Percentiles rank a stretch among this genome's conserved stretches.
These are phyloP conservation scores for Ilyonectria destructans DNA, from an alignment of 2,329 filamentous ascomycete genomes.

Conservation along the genomic window DNA sequence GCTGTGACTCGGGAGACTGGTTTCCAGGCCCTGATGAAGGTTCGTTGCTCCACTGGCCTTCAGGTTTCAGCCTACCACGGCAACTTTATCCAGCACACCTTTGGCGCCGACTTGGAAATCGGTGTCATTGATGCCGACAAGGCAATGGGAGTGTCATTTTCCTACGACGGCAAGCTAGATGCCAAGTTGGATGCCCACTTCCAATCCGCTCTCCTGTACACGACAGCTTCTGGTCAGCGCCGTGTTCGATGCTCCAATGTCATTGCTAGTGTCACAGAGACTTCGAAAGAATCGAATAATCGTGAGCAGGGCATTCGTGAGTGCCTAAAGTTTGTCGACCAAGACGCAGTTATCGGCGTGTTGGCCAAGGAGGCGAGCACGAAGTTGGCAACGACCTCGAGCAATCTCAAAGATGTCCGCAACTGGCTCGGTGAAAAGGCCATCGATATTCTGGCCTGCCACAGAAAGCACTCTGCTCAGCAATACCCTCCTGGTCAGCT, in stretches of 20 bases:
- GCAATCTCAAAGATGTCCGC: slow-evolving; percentile 87
- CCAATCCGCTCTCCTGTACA: slow-evolving; percentile 95
- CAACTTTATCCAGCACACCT: slow-evolving; percentile 96
- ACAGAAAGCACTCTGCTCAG: slow-evolving; percentile 91
- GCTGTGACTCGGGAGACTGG: slow-evolving; percentile 91
- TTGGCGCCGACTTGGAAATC: slow-evolving; percentile 94
- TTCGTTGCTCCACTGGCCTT: slow-evolving; percentile 95
- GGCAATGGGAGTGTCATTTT: slow-evolving; percentile 91
- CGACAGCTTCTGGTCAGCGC: slow-evolving; percentile 89
- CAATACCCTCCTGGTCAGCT: slow-evolving; percentile 93
- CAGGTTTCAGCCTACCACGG: slow-evolving; percentile 96
- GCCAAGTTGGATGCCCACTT: slow-evolving; percentile 97
- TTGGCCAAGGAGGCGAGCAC: slow-evolving; percentile 94
- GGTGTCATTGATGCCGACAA: slow-evolving; percentile 95
- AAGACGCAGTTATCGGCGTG: slow-evolving; percentile 91
- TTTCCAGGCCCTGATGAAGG: slow-evolving; percentile 97
- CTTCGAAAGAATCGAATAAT: slow-evolving; percentile 58
- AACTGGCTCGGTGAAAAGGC: slow-evolving; percentile 89
- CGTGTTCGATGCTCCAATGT: slow-evolving; percentile 94
- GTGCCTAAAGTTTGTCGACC: slow-evolving; percentile 92
- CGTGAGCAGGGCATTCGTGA: slow-evolving; percentile 77
- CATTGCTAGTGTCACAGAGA: slow-evolving; percentile 91
- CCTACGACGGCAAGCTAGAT: slow-evolving; percentile 98
- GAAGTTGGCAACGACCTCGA: slow-evolving; percentile 81
- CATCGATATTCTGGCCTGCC: slow-evolving; percentile 91